Evolutionary conservation across 805 yeast genomes (phyloP).

Genomic region (Metschnikowia corniflorae): DNA sequence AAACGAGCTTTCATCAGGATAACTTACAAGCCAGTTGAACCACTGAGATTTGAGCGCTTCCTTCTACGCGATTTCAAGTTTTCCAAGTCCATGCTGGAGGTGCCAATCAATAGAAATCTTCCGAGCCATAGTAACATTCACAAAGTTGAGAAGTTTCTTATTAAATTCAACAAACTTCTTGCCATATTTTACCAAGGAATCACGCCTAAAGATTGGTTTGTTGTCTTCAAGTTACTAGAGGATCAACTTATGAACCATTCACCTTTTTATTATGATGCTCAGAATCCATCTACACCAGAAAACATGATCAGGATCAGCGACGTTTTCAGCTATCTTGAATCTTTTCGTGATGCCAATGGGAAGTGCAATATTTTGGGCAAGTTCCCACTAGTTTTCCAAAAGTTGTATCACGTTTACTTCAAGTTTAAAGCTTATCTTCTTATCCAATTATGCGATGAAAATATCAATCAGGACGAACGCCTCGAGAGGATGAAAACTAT

Average conservation of each 20-base stretch:
- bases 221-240: conserved; percentile 70
- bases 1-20: conserved; percentile 69
- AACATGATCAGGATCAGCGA: conserved; percentile 62
- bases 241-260: conserved; percentile 57
- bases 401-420: conserved; percentile 61
- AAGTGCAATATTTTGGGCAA: conserved; percentile 33
- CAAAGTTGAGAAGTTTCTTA: conserved; percentile 59
- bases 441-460: conserved; percentile 59
- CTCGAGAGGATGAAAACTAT: conserved; percentile 65
- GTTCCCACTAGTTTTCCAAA: conserved; percentile 68
- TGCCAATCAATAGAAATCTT: conserved; percentile 44
- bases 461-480: conserved; percentile 57
- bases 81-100: conserved; percentile 39
- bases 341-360: conserved; percentile 49
- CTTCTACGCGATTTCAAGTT: conserved; percentile 40
- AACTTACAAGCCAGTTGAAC: conserved; percentile 57
- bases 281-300: conserved; percentile 38
- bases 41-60: conserved; percentile 37
- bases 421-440: conserved; percentile 63
- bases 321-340: conserved; percentile 65
- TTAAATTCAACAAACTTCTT: conserved; percentile 59
- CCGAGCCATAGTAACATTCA: conserved; percentile 44
- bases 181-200: conserved; percentile 54
- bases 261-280: conserved; percentile 53
- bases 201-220: conserved; percentile 73